Percentiles rank a stretch among this genome's conserved stretches.
phyloP scores from a whole-genome alignment of 2,329 filamentous ascomycete genomes.

The Pyrenophora teres region DNA sequence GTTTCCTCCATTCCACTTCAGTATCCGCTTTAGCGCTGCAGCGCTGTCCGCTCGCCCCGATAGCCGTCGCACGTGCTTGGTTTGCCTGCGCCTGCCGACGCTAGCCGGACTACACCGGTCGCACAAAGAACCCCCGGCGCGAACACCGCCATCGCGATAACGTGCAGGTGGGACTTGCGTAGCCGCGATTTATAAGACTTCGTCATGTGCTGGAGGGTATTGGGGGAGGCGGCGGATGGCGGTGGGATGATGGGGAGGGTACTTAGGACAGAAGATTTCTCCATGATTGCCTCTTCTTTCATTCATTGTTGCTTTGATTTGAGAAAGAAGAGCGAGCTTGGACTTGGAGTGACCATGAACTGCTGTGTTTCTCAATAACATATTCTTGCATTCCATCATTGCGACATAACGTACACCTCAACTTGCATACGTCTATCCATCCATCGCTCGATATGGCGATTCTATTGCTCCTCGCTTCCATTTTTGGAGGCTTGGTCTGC shows the following conservation, averaged over 20 bases:
- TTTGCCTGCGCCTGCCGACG: slow-evolving; percentile 23
- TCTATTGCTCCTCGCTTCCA: slow-evolving; percentile 26
- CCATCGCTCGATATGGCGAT: slow-evolving; percentile 3
- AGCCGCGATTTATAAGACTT: not conserved
- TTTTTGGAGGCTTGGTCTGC: slow-evolving; percentile 30
- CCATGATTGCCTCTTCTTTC: not conserved
- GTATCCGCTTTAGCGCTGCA: slow-evolving; percentile 19
- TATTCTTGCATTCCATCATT: no score
- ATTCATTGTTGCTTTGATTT: not conserved
- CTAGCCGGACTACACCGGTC: slow-evolving; percentile 28
- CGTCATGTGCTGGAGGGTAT: slow-evolving; percentile 22
- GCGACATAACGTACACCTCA: not conserved
- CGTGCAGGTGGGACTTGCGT: slow-evolving; percentile 1
- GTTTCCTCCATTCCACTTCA: slow-evolving; percentile 8
- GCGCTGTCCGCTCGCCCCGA: slow-evolving; percentile 11
- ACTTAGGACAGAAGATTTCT: slow-evolving; percentile 19
- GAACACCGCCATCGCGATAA: slow-evolving; percentile 6
- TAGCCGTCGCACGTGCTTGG: slow-evolving; percentile 27
- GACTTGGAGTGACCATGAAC: slow-evolving; percentile 2
- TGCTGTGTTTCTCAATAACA: not conserved
- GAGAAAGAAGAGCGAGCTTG: not conserved
- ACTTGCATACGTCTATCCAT: not conserved
- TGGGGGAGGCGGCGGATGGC: slow-evolving; percentile 37
- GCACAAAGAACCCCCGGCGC: slow-evolving; percentile 24
- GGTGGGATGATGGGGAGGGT: slow-evolving; percentile 20